A percentile compares a stretch with the other conserved stretches of the same genome.
Conservation (phyloP, 2,329 filamentous ascomycete species). For the Talaromyces sp. region DNA sequence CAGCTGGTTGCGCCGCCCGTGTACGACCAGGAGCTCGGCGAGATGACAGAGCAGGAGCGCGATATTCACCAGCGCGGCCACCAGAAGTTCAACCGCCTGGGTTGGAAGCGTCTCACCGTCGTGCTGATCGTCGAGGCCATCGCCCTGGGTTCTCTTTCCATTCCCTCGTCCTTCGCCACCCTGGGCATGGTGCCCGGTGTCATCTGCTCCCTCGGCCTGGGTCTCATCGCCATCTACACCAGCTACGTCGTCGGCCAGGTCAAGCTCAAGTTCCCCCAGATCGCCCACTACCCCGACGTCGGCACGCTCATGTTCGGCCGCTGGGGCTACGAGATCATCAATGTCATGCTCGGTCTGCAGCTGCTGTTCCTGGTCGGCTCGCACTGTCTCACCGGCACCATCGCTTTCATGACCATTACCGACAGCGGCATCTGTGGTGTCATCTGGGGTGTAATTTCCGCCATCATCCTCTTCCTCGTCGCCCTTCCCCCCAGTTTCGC, state of each 20-base stretch:
- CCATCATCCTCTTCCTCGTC: slow-evolving; percentile 29
- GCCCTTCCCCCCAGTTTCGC: slow-evolving; percentile 31
- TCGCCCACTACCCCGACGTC: slow-evolving; percentile 39
- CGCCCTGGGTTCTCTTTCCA: slow-evolving; percentile 42
- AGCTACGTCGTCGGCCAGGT: slow-evolving; percentile 37
- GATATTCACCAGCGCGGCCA: slow-evolving; percentile 6
- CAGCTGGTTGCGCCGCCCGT: background rate
- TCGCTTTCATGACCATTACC: slow-evolving; percentile 40
- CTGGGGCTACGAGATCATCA: slow-evolving; percentile 37
- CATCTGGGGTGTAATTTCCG: slow-evolving; percentile 38
- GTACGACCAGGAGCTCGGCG: slow-evolving; percentile 11
- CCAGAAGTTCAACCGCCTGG: slow-evolving; percentile 21
- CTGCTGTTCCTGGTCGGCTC: slow-evolving; percentile 39
- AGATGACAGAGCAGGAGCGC: slow-evolving; percentile 12
- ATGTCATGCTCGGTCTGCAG: slow-evolving; percentile 39
- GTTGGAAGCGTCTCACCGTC: slow-evolving; percentile 48
- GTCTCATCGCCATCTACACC: slow-evolving; percentile 37
- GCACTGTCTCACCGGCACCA: slow-evolving; percentile 41
- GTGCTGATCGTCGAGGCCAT: slow-evolving; percentile 48
- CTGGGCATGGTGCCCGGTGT: slow-evolving; percentile 43
- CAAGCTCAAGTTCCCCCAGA: slow-evolving; percentile 30
- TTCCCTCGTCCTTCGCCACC: slow-evolving; percentile 41
- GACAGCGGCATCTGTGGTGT: slow-evolving; percentile 35
- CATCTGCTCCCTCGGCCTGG: slow-evolving; percentile 36
- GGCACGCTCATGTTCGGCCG: slow-evolving; percentile 37